A percentile compares a stretch with the other conserved stretches of the same genome.
Evolutionary conservation across 305 asterid species (phyloP).

Genomic region (Rubia occidens): DNA sequence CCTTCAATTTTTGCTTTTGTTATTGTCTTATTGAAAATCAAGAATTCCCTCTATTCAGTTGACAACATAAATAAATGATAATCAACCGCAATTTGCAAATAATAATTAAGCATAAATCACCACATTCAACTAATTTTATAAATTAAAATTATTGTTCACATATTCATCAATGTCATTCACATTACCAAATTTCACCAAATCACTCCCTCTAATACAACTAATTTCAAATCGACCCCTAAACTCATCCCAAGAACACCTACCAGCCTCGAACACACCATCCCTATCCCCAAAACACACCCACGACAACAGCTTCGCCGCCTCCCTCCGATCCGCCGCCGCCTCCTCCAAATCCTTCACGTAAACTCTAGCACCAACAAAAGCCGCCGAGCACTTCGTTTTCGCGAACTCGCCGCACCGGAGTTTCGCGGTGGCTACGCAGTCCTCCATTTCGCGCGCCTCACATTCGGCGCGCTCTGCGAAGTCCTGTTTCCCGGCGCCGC

Average conservation of each 20-base stretch:
- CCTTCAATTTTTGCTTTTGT: too few relatives aligned
- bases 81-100: too few relatives aligned
- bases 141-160: conserved; percentile 19
- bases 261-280: conserved; percentile 31
- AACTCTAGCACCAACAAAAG: conserved; percentile 53
- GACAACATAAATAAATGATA: too few relatives aligned
- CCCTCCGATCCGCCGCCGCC: conserved; percentile 32
- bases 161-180: conserved; percentile 26
- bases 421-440: conserved; percentile 46
- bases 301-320: conserved; percentile 45
- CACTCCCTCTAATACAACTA: conserved; percentile 43
- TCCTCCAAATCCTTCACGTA: conserved; percentile 30
- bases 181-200: conserved; percentile 36
- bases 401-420: conserved; percentile 49
- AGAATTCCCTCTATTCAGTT: too few relatives aligned
- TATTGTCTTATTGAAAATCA: too few relatives aligned
- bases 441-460: conserved; percentile 70
- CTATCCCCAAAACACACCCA: conserved; percentile 32
- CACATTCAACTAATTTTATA: background rate
- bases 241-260: conserved; percentile 36
- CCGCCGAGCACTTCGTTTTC: conserved; percentile 49
- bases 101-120: too few relatives aligned
- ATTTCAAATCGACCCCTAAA: conserved; percentile 31
- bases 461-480: conserved; percentile 54
- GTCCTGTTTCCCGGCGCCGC: conserved; percentile 32